These are phyloP conservation scores for Ceratobasidium sp. DNA, from an alignment of 1,284 basidiomycete genomes.

Conservation along the genomic window DNA sequence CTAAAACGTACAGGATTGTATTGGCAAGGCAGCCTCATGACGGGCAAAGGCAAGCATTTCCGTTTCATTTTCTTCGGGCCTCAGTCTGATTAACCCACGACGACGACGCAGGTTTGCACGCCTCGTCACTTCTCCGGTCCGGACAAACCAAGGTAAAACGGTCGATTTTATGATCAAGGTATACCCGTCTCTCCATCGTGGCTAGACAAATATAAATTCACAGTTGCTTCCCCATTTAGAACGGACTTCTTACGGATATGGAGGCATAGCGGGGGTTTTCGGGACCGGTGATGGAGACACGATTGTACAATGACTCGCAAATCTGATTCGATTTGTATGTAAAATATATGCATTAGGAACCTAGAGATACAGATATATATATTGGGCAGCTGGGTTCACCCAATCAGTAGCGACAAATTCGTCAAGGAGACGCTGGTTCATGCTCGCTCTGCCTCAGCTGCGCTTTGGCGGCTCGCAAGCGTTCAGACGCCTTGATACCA, in stretches of 20 bases:
- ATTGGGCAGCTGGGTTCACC: background rate
- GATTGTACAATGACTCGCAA: background rate
- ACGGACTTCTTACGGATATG: slow-evolving; percentile 5
- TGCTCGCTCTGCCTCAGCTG: slow-evolving; percentile 18
- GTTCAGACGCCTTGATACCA: slow-evolving; percentile 51
- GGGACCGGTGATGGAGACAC: background rate
- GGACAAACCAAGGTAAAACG: slow-evolving; percentile 3
- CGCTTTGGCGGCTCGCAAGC: slow-evolving; percentile 46
- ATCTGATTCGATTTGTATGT: background rate
- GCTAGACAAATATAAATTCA: background rate
- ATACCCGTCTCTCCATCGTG: background rate
- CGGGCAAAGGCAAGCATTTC: slow-evolving; percentile 10
- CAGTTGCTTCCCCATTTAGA: background rate
- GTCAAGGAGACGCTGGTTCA: slow-evolving; percentile 3
- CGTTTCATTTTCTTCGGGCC: background rate
- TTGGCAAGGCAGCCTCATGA: slow-evolving; percentile 23
- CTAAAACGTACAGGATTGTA: slow-evolving; percentile 21
- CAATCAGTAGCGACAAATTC: background rate
- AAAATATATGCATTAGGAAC: slow-evolving; percentile 2
- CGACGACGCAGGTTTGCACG: slow-evolving; percentile 13
- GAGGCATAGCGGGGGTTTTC: slow-evolving; percentile 1
- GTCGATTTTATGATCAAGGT: slow-evolving; percentile 26
- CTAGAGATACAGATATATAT: slow-evolving; percentile 17
- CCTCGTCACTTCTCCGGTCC: slow-evolving; percentile 9
- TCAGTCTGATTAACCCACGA: background rate